A percentile compares a stretch with the other conserved stretches of the same genome.
Evolutionary conservation across 208 protist species (phyloP).

Genomic region (Angomonas deanei): DNA sequence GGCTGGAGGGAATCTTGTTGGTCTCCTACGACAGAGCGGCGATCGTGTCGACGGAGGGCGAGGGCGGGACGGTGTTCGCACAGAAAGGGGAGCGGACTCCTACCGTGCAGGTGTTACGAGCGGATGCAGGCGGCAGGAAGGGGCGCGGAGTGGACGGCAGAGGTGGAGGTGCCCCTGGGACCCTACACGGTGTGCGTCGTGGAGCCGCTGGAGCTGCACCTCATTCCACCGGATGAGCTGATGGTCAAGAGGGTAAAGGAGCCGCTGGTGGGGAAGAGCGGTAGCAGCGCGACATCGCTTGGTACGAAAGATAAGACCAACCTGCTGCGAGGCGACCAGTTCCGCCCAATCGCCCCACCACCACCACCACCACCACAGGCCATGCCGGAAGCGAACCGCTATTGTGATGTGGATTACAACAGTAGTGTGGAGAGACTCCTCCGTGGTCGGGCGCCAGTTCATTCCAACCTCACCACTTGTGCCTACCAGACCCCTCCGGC

Average conservation of each 20-base stretch:
- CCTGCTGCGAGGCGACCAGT: not conserved
- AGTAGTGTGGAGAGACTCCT: not conserved
- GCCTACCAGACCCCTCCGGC: not conserved
- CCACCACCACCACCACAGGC: not conserved
- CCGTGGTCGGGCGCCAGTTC: not conserved
- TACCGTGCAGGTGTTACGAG: constrained; percentile 36
- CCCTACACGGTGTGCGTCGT: constrained; percentile 50
- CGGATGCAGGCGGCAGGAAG: constrained; percentile 46
- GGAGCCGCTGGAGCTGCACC: constrained; percentile 60
- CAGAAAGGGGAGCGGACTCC: constrained; percentile 33
- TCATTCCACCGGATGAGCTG: constrained; percentile 39
- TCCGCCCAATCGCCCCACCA: not conserved
- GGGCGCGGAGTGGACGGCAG: constrained; percentile 41
- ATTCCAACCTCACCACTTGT: no score
- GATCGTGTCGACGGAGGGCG: constrained; percentile 33
- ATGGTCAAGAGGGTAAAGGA: not conserved
- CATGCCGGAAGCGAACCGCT: not conserved
- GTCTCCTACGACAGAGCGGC: constrained; percentile 36
- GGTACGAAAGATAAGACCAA: not conserved
- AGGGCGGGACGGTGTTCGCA: constrained; percentile 17
- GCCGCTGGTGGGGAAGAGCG: not conserved
- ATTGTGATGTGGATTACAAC: not conserved
- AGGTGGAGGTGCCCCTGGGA: constrained; percentile 39
- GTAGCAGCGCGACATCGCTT: not conserved
- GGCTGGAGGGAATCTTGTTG: constrained; percentile 37